Percentiles rank a stretch among this genome's conserved stretches.
These are phyloP conservation scores for Seminavis robusta DNA, from an alignment of 108 stramenopile genomes.

Conservation along the genomic window DNA sequence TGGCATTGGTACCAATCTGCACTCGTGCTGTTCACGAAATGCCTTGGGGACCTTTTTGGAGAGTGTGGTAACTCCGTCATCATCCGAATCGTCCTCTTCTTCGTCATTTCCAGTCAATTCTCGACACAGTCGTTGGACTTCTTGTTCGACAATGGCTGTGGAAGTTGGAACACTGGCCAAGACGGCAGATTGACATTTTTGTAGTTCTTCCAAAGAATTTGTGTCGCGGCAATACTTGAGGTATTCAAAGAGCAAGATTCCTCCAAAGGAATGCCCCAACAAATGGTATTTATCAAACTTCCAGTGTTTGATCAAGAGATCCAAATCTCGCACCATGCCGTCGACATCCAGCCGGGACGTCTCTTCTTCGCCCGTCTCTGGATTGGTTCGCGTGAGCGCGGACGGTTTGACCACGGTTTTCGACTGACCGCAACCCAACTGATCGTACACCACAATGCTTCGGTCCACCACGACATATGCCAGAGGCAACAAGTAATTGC, in stretches of 20 bases:
- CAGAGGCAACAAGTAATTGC: conserved; percentile 55
- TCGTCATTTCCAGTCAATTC: conserved; percentile 17
- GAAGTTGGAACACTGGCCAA: conserved; percentile 52
- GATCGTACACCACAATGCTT: conserved; percentile 49
- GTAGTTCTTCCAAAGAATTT: background rate
- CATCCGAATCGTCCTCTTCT: conserved; percentile 6
- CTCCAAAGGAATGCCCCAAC: conserved; percentile 56
- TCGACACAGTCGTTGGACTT: conserved; percentile 27
- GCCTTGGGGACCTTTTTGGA: conserved; percentile 18
- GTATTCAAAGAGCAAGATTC: conserved; percentile 46
- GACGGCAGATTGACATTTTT: conserved; percentile 43
- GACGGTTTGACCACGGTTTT: background rate
- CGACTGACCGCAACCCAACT: conserved; percentile 49
- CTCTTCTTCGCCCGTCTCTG: background rate
- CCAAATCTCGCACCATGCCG: conserved; percentile 36
- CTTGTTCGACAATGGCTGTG: conserved; percentile 28
- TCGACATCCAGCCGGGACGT: conserved; percentile 22
- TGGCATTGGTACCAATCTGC: conserved; percentile 44
- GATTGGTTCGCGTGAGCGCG: conserved; percentile 7
- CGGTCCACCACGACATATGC: conserved; percentile 50
- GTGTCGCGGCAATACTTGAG: conserved; percentile 4
- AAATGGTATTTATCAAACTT: conserved; percentile 36
- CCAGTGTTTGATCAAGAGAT: conserved; percentile 25
- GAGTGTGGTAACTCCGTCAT: background rate
- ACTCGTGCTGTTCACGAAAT: conserved; percentile 62